Evolutionary conservation across 306 rosid species (phyloP), one percentile per base, ranked within the genome.

Genomic region (Pyrus bretschneideri): DNA sequence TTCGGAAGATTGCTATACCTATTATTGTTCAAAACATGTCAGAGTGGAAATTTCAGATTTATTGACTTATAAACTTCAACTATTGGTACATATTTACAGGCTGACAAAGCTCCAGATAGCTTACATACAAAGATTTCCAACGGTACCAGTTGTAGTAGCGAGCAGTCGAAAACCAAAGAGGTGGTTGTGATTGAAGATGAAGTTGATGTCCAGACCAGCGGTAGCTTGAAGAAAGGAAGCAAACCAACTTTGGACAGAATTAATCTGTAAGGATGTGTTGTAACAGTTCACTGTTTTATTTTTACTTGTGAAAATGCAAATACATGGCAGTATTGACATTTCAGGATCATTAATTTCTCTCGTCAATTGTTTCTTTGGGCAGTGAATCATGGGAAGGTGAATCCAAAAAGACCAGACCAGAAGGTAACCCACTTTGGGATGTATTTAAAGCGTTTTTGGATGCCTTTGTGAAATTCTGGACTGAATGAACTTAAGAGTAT

Each of bases 381-480:
- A 96, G 99, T 51, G 98, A 91, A 83, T 90, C 99, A 31, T 92
- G 98, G 99, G 92, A 89, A 67, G 89, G 86, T 70, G 72, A 33
- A 23, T 70, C 88, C 2, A 85, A 80, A 68, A 84, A 72, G 17
- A 70, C 92, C 0, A 71, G 82, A 73, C 81, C 62, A 31, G 87
- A 84, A 78, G 66, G 57, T 70, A 91, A 89, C 80, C 94, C 93
- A 4, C 63, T 96, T 71, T 71, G 89, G 60, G 84, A 80, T 51
- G 76, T 85, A 45, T 70, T 91, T 38, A 93, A 82, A 80, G 86
- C 86, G 29, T 81, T 88, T 58, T 75, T 88, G 19, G 82, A 84
- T 22, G 91, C 97, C 25, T 75, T 96, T 29, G 87, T 84, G 68
- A 92, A 89, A 76, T 86, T 92, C 85, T 96, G 96, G 93, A 83